Conservation (phyloP, 164 flowering plant species). For the Magnolia sinica region DNA sequence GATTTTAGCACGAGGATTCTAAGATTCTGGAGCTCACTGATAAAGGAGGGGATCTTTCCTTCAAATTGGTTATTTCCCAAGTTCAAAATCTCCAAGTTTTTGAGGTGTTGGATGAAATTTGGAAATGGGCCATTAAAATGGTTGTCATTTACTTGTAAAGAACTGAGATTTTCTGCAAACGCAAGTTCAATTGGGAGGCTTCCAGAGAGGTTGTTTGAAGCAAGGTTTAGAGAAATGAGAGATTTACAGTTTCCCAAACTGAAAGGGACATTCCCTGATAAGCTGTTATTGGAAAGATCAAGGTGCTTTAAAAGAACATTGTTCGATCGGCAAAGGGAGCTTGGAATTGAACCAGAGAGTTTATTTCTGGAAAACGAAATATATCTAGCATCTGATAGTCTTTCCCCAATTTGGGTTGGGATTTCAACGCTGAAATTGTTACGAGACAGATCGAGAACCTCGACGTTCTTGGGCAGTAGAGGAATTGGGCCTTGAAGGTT, state of each 20-base stretch:
- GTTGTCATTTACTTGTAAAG: neutral
- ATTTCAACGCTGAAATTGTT: neutral
- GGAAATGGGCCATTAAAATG: no score
- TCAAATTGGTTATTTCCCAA: no score
- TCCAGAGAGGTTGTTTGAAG: conserved; percentile 8
- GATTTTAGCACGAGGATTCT: conserved; percentile 18
- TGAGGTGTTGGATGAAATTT: no score
- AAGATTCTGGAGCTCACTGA: conserved; percentile 16
- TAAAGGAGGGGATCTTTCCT: conserved; percentile 4
- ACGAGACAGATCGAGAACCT: neutral
- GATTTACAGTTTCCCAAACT: conserved; percentile 14
- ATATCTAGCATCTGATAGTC: neutral
- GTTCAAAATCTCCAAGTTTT: no score
- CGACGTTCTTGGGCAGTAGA: neutral
- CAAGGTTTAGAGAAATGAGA: conserved; percentile 21
- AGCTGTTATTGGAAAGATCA: conserved; percentile 13
- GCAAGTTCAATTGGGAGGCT: conserved; percentile 10
- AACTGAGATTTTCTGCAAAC: conserved; percentile 1
- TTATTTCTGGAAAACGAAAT: neutral
- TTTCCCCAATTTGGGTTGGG: neutral
- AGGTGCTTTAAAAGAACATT: conserved; percentile 10
- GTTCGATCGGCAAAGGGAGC: conserved; percentile 5
- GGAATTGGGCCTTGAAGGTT: conserved; percentile 11
- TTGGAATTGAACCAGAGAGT: conserved; percentile 2
- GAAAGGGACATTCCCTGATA: neutral